These are phyloP conservation scores for Saturnispora diversa DNA, from an alignment of 805 yeast species.

Conservation along the genomic window DNA sequence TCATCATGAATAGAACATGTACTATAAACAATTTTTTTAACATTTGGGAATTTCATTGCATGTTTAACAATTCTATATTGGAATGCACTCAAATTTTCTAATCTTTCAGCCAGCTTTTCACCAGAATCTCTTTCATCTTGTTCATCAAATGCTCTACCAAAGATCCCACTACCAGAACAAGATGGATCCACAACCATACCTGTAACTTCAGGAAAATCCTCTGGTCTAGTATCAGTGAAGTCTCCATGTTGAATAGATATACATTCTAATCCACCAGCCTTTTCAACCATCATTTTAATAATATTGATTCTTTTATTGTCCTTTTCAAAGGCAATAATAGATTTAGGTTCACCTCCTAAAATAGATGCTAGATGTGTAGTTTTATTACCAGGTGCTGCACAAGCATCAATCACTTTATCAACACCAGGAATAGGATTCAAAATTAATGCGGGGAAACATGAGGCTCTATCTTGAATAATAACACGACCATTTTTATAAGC, in stretches of 20 bases:
- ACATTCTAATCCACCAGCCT: slow-evolving; percentile 55
- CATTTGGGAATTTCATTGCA: slow-evolving; percentile 75
- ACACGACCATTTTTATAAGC: slow-evolving; percentile 69
- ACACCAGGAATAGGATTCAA: slow-evolving; percentile 49
- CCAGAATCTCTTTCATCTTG: slow-evolving; percentile 33
- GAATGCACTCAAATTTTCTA: slow-evolving; percentile 71
- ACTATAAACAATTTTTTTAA: slow-evolving; percentile 75
- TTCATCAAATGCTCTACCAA: slow-evolving; percentile 72
- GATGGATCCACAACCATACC: slow-evolving; percentile 93
- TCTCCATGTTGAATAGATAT: slow-evolving; percentile 43
- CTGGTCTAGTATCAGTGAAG: slow-evolving; percentile 54
- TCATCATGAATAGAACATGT: slow-evolving; percentile 93
- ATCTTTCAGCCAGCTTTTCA: slow-evolving; percentile 43
- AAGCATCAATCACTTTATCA: slow-evolving; percentile 73
- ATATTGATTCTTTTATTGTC: slow-evolving; percentile 65
- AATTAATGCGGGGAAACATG: slow-evolving; percentile 91
- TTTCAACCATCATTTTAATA: slow-evolving; percentile 66
- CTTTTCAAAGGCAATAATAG: slow-evolving; percentile 81
- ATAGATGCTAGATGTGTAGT: slow-evolving; percentile 85
- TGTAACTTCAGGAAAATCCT: slow-evolving; percentile 54
- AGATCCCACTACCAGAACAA: slow-evolving; percentile 96
- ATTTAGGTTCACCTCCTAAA: slow-evolving; percentile 33
- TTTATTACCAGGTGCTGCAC: slow-evolving; percentile 98
- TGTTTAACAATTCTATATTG: slow-evolving; percentile 85
- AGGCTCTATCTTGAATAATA: slow-evolving; percentile 92